phyloP scores from a whole-genome alignment of 495 filamentous ascomycete genomes.

The Durotheca rogersii region DNA sequence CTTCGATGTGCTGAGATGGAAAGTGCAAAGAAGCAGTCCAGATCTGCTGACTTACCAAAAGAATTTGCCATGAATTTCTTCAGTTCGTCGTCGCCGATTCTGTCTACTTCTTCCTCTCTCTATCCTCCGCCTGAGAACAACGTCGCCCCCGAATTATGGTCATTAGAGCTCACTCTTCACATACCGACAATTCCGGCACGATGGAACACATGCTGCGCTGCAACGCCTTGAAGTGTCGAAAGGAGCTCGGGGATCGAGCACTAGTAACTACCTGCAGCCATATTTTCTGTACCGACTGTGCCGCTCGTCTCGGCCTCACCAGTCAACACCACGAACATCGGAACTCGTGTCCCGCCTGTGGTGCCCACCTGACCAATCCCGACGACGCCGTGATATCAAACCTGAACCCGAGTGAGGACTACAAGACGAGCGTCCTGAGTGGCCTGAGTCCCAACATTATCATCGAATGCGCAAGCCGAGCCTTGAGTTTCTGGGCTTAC shows the following conservation, averaged over 20 bases:
- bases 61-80: too few relatives aligned
- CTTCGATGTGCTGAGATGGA: too few relatives aligned
- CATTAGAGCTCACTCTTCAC: neutral
- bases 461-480: constrained; percentile 87
- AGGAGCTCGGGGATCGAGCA: constrained; percentile 69
- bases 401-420: constrained; percentile 86
- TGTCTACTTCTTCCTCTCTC: too few relatives aligned
- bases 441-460: constrained; percentile 81
- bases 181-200: neutral
- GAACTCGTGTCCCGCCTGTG: constrained; percentile 80
- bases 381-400: constrained; percentile 77
- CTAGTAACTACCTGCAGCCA: constrained; percentile 94
- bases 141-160: too few relatives aligned
- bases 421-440: constrained; percentile 87
- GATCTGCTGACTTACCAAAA: too few relatives aligned
- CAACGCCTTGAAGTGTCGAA: constrained; percentile 78
- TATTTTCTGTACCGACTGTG: constrained; percentile 81
- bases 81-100: too few relatives aligned
- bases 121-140: too few relatives aligned
- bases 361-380: constrained; percentile 63
- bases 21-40: too few relatives aligned
- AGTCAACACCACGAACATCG: constrained; percentile 52
- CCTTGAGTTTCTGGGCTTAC: constrained; percentile 85
- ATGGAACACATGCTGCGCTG: constrained; percentile 79
- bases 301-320: constrained; percentile 65